Evolutionary conservation across 768 basidiomycete genomes (phyloP).

Genomic region (Lentinula raphanica): DNA sequence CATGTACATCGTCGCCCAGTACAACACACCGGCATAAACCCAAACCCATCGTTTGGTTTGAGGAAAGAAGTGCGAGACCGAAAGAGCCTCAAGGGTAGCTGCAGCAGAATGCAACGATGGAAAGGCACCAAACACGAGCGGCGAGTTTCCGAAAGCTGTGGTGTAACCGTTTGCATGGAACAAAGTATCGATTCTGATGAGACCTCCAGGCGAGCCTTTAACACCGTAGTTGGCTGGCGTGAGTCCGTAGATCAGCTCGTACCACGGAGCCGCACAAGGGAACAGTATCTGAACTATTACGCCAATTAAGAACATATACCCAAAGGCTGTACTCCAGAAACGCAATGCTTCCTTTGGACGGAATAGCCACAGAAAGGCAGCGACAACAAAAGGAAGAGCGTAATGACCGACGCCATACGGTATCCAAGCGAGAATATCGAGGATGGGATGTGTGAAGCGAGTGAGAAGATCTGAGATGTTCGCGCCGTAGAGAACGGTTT

Average conservation of each 20-base stretch:
- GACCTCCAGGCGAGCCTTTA: conserved; percentile 89
- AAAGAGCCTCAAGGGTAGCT: conserved; percentile 89
- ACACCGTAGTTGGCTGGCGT: conserved; percentile 92
- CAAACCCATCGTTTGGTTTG: conserved; percentile 62
- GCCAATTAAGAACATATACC: conserved; percentile 87
- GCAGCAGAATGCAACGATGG: conserved; percentile 89
- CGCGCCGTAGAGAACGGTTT: conserved; percentile 92
- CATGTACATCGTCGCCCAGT: conserved; percentile 99
- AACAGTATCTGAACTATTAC: conserved; percentile 85
- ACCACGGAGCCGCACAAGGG: conserved; percentile 96
- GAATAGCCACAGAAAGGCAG: conserved; percentile 85
- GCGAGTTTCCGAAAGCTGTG: conserved; percentile 75
- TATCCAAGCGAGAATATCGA: conserved; percentile 93
- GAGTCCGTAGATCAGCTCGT: conserved; percentile 93
- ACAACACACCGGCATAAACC: conserved; percentile 80
- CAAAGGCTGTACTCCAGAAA: conserved; percentile 83
- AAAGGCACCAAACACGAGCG: conserved; percentile 95
- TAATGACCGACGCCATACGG: conserved; percentile 97
- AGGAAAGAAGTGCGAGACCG: conserved; percentile 94
- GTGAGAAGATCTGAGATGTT: conserved; percentile 98
- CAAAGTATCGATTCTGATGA: conserved; percentile 86
- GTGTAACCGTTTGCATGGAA: conserved; percentile 77
- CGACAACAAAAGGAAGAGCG: conserved; percentile 79
- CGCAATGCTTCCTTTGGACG: conserved; percentile 74
- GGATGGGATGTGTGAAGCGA: conserved; percentile 84